Evolutionary conservation across 2,329 filamentous ascomycete genomes (phyloP).

Genomic region (Trichoderma harzianum): DNA sequence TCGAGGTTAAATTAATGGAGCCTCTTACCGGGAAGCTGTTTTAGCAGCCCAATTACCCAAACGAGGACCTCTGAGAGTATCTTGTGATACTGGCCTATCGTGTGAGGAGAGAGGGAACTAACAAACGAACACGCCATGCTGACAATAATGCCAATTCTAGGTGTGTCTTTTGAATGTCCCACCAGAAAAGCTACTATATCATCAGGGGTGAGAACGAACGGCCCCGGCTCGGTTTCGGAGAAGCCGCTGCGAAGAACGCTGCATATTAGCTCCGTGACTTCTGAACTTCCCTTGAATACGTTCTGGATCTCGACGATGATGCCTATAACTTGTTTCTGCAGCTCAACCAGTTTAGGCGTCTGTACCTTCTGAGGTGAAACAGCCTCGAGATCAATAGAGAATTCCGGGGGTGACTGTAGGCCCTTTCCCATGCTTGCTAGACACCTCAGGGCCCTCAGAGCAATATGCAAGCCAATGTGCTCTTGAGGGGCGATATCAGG

Average conservation of each 20-base stretch:
- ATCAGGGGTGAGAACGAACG: slow-evolving; percentile 69
- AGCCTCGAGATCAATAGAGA: slow-evolving; percentile 63
- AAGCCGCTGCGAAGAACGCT: slow-evolving; percentile 70
- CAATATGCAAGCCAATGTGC: slow-evolving; percentile 45
- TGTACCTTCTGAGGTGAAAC: slow-evolving; percentile 28
- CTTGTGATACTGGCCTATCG: slow-evolving; percentile 41
- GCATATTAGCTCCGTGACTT: slow-evolving; percentile 70
- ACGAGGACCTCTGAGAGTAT: slow-evolving; percentile 53
- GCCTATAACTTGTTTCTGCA: slow-evolving; percentile 47
- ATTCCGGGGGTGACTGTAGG: slow-evolving; percentile 65
- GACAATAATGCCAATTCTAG: slow-evolving; percentile 65
- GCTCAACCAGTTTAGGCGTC: slow-evolving; percentile 21
- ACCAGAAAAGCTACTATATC: slow-evolving; percentile 66
- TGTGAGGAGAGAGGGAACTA: slow-evolving; percentile 52
- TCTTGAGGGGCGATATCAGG: slow-evolving; percentile 37
- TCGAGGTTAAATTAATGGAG: not conserved
- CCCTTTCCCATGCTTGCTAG: slow-evolving; percentile 69
- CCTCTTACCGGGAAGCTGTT: slow-evolving; percentile 55
- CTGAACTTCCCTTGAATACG: slow-evolving; percentile 57
- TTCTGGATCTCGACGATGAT: slow-evolving; percentile 47
- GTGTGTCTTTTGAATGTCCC: slow-evolving; percentile 56
- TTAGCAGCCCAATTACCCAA: slow-evolving; percentile 62
- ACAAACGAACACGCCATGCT: slow-evolving; percentile 69
- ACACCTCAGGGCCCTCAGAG: slow-evolving; percentile 60
- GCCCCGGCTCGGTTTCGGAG: slow-evolving; percentile 68